phyloP scores from a whole-genome alignment of 805 yeast genomes.

The Candida pini region DNA sequence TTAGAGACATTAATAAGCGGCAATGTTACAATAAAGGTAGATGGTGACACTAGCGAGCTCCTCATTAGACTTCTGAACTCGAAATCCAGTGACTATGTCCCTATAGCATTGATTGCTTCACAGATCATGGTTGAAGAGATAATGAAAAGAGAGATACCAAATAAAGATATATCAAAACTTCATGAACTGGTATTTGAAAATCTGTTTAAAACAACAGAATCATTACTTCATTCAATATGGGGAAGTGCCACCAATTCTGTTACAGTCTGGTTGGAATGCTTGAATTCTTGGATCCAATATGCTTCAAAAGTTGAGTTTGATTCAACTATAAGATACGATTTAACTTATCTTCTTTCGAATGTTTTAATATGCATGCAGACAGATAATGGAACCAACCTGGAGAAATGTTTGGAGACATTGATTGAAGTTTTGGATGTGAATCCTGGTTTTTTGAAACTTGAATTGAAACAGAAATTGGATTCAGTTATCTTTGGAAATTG shows the following conservation, averaged over 20 bases:
- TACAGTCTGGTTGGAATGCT: conserved; percentile 24
- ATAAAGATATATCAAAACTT: conserved; percentile 21
- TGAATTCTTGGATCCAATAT: conserved; percentile 33
- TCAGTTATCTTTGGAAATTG: conserved; percentile 39
- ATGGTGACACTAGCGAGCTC: neutral
- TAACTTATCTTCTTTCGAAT: conserved; percentile 13
- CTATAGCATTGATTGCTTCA: conserved; percentile 29
- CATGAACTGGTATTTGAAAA: conserved; percentile 34
- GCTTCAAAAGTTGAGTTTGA: conserved; percentile 33
- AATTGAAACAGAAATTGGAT: conserved; percentile 27
- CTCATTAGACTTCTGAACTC: neutral
- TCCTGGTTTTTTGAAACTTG: conserved; percentile 33
- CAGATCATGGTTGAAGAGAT: conserved; percentile 50
- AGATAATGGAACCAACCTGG: conserved; percentile 8
- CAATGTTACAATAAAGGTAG: neutral
- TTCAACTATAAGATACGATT: conserved; percentile 24
- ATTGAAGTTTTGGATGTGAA: conserved; percentile 43
- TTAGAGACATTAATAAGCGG: conserved; percentile 8
- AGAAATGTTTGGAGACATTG: conserved; percentile 29
- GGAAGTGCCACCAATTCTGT: conserved; percentile 1
- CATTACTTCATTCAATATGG: conserved; percentile 14
- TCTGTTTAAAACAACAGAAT: conserved; percentile 30
- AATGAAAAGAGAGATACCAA: conserved; percentile 30
- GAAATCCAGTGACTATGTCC: conserved; percentile 5
- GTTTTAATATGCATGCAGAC: conserved; percentile 14